Conservation (phyloP, 179 eudicot genomes). For the Carnegiea gigantea region DNA sequence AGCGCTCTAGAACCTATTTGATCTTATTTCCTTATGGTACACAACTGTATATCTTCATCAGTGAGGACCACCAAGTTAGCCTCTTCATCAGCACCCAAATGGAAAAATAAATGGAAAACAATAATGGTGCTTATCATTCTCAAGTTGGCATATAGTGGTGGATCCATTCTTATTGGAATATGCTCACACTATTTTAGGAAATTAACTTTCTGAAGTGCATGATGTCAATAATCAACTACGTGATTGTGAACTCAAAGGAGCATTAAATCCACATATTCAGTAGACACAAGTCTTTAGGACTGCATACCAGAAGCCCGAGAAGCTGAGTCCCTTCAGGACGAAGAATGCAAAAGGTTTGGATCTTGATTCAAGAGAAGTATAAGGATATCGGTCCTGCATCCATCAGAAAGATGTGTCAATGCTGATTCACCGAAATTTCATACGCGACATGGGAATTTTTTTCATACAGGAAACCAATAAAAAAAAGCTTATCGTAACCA, state of each 20-base stretch:
- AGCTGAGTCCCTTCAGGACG: conserved; percentile 76
- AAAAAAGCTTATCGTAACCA: background rate
- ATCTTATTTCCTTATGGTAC: background rate
- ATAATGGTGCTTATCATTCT: background rate
- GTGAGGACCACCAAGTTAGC: background rate
- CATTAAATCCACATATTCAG: conserved; percentile 1
- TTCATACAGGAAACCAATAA: background rate
- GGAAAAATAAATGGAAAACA: background rate
- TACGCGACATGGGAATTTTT: background rate
- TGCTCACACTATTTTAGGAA: background rate
- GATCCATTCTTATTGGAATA: background rate
- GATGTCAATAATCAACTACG: background rate
- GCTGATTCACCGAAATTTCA: background rate
- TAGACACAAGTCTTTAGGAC: conserved; percentile 2
- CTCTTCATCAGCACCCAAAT: background rate
- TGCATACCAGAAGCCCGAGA: conserved; percentile 92
- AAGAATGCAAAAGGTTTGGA: conserved; percentile 74
- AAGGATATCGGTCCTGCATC: conserved; percentile 98
- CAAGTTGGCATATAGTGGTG: background rate
- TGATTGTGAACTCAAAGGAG: background rate
- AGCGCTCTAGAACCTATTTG: background rate
- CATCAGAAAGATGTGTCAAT: conserved; percentile 38
- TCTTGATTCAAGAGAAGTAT: conserved; percentile 86
- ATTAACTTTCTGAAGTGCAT: background rate
- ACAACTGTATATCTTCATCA: background rate